Conservation (phyloP, 83 land plant species). For the Larix sibirica region DNA sequence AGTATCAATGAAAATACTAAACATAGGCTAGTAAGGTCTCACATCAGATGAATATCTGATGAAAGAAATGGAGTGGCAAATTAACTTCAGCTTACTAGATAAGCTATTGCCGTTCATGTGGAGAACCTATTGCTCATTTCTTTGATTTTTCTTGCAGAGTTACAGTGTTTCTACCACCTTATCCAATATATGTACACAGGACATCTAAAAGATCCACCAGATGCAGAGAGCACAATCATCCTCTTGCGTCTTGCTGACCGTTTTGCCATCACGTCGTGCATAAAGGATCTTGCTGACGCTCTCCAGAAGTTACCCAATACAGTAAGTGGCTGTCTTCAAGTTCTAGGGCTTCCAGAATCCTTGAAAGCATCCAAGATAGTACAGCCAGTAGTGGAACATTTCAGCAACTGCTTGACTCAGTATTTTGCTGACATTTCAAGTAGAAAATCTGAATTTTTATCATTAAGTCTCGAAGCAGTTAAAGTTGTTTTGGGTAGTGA, state of each 20-base stretch:
- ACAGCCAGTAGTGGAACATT: constrained; percentile 41
- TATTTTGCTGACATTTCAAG: constrained; percentile 33
- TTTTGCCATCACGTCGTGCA: constrained; percentile 46
- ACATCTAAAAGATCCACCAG: constrained; percentile 23
- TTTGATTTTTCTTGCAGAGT: constrained; percentile 25
- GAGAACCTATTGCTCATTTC: neutral
- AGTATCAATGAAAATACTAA: neutral
- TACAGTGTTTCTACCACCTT: constrained; percentile 26
- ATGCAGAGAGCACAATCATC: constrained; percentile 39
- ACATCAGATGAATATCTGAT: neutral
- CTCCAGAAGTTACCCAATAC: constrained; percentile 30
- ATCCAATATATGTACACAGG: constrained; percentile 54
- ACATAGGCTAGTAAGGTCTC: neutral
- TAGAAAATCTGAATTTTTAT: constrained; percentile 33
- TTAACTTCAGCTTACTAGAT: neutral
- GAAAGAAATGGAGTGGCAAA: no score
- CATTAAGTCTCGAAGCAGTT: constrained; percentile 38
- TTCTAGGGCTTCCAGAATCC: constrained; percentile 45
- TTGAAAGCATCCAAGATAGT: constrained; percentile 29
- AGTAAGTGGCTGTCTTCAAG: constrained; percentile 28
- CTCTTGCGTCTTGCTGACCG: constrained; percentile 43
- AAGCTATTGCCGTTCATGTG: neutral
- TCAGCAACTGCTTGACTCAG: constrained; percentile 29
- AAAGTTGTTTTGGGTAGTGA: constrained; percentile 47
- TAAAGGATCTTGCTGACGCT: constrained; percentile 34